Conservation (phyloP, 2,329 filamentous ascomycete genomes). For the Aspergillus alliaceus region DNA sequence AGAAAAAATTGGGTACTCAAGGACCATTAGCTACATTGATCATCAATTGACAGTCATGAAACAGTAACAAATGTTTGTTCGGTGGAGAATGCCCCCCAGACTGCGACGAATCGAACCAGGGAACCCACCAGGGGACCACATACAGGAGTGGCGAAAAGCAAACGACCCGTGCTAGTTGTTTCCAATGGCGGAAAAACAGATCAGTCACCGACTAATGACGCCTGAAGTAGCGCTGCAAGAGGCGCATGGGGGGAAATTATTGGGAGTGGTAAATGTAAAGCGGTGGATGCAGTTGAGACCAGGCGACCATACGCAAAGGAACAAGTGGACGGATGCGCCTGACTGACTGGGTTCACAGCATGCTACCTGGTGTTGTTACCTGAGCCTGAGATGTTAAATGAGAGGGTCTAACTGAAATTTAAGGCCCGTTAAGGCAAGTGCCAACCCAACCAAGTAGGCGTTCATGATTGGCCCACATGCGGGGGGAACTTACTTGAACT, state of each 20-base stretch:
- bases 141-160: constrained; percentile 8
- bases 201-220: constrained; percentile 3
- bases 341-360: constrained; percentile 14
- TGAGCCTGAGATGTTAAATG: background rate
- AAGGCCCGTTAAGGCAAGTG: background rate
- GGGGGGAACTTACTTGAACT: too few species aligned
- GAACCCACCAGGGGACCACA: constrained; percentile 10
- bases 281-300: background rate
- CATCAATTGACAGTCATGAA: constrained; percentile 1
- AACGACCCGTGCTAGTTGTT: constrained; percentile 5
- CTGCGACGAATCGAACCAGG: constrained; percentile 9
- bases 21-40: constrained; percentile 8
- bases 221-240: background rate
- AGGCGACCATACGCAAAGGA: constrained; percentile 15
- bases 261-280: background rate
- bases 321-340: constrained; percentile 22
- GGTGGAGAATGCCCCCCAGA: constrained; percentile 2
- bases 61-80: constrained; percentile 1
- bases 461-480: background rate
- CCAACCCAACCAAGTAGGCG: background rate
- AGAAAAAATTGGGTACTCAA: constrained; percentile 4
- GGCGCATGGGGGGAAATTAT: background rate
- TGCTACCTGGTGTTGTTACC: background rate
- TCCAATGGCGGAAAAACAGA: background rate
- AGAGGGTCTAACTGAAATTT: background rate